Conservation (phyloP, 805 yeast species). For the Pichia scutulata region DNA sequence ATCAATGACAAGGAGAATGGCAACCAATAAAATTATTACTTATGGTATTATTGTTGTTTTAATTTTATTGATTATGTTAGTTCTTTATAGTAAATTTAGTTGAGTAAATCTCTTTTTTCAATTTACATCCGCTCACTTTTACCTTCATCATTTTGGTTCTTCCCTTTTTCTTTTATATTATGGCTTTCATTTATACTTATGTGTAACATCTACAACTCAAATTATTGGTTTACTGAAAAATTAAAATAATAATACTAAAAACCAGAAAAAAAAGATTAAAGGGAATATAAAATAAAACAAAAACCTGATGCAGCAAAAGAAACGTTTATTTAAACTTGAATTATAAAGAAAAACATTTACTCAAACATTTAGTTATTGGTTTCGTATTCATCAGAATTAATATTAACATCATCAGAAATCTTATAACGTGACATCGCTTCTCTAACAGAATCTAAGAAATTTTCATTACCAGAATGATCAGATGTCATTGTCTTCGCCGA, state of each 20-base stretch:
- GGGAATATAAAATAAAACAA: background rate
- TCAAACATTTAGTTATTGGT: slow-evolving; percentile 26
- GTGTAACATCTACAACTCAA: background rate
- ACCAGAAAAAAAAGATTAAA: background rate
- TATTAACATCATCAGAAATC: slow-evolving; percentile 33
- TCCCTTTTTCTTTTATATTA: background rate
- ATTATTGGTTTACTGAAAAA: background rate
- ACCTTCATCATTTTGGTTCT: background rate
- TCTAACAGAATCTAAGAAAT: slow-evolving; percentile 35
- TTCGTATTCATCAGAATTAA: slow-evolving; percentile 52
- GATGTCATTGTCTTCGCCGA: slow-evolving; percentile 24
- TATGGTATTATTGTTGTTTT: slow-evolving; percentile 88
- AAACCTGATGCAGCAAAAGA: background rate
- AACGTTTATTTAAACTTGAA: no score
- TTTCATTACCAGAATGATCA: slow-evolving; percentile 19
- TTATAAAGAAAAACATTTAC: no score
- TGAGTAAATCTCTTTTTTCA: slow-evolving; percentile 33
- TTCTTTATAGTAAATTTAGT: slow-evolving; percentile 73
- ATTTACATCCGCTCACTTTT: background rate
- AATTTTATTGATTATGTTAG: slow-evolving; percentile 72
- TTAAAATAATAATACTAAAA: background rate
- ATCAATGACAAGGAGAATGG: slow-evolving; percentile 86
- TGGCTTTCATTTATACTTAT: background rate
- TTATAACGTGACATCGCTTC: slow-evolving; percentile 33
- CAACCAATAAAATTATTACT: slow-evolving; percentile 84